phyloP scores from a whole-genome alignment of 352 stramenopile genomes.

The Aphanomyces euteiches region DNA sequence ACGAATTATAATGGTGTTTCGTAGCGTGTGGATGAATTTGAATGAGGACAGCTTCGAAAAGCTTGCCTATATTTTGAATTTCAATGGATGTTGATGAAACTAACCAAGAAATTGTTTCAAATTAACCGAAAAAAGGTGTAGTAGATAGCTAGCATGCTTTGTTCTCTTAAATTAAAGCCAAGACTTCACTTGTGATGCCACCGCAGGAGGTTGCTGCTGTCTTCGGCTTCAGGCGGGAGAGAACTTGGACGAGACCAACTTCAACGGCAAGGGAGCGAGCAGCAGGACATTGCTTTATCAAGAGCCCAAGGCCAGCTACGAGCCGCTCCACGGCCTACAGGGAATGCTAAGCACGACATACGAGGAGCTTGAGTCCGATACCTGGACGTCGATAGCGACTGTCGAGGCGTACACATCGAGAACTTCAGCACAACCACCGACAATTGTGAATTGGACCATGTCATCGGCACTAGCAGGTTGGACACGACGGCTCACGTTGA shows the following conservation, averaged over 20 bases:
- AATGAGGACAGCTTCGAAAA: too few species aligned
- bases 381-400: conserved; percentile 32
- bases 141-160: too few species aligned
- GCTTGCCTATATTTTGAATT: too few species aligned
- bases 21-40: too few species aligned
- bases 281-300: conserved; percentile 58
- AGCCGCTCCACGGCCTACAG: conserved; percentile 57
- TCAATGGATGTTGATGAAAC: too few species aligned
- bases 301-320: conserved; percentile 54
- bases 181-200: not conserved
- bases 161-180: conserved; percentile 9
- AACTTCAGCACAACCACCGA: conserved; percentile 64
- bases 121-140: too few species aligned
- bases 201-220: not conserved
- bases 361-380: not conserved
- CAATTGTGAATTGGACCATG: conserved; percentile 60
- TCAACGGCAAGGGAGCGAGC: conserved; percentile 58
- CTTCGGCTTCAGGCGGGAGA: conserved; percentile 42
- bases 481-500: conserved; percentile 55
- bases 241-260: conserved; percentile 59
- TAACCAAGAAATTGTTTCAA: too few species aligned
- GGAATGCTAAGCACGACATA: not conserved
- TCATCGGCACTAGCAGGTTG: conserved; percentile 64
- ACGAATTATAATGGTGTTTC: too few species aligned
- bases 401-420: conserved; percentile 43